A percentile compares a stretch with the other conserved stretches of the same genome.
Evolutionary conservation across 169 alveolate genomes (phyloP).

Genomic region (Besnoitia besnoiti): DNA sequence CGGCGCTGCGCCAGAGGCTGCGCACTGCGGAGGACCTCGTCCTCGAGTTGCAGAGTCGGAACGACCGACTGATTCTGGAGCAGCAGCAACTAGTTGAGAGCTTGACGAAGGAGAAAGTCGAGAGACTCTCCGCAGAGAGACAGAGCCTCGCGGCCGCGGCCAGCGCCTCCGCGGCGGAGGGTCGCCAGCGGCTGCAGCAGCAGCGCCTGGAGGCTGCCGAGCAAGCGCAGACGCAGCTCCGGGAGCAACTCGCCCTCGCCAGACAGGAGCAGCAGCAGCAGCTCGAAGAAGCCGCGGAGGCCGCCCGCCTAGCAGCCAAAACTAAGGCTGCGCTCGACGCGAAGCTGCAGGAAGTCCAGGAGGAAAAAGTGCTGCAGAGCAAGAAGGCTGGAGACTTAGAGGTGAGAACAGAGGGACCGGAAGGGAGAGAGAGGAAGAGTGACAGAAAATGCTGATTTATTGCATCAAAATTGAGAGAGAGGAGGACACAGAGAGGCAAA

Average conservation of each 20-base stretch:
- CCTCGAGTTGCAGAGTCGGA: constrained; percentile 43
- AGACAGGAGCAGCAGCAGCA: constrained; percentile 57
- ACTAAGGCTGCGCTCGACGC: not conserved
- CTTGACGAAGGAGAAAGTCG: constrained; percentile 33
- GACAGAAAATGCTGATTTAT: no score
- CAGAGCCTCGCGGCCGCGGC: constrained; percentile 64
- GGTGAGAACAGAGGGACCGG: not conserved
- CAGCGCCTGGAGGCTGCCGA: constrained; percentile 59
- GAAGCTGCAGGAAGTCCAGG: constrained; percentile 20
- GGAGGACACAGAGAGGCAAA: no score
- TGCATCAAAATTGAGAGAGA: no score
- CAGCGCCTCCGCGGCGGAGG: constrained; percentile 48
- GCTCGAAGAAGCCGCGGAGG: constrained; percentile 4
- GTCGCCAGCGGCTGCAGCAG: constrained; percentile 41
- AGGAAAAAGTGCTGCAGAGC: not conserved
- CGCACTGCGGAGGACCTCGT: not conserved
- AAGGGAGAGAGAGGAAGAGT: no score
- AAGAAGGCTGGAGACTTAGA: constrained; percentile 8
- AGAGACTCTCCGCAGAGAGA: constrained; percentile 52
- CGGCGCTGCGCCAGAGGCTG: constrained; percentile 34
- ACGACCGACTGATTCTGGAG: constrained; percentile 61
- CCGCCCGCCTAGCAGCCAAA: not conserved
- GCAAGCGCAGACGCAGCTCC: constrained; percentile 49
- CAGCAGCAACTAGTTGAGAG: constrained; percentile 50
- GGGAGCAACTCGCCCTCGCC: constrained; percentile 40